Evolutionary conservation across 495 filamentous ascomycete genomes (phyloP), one percentile per base, ranked within the genome.

Genomic region (Antarctomyces pellizariae): DNA sequence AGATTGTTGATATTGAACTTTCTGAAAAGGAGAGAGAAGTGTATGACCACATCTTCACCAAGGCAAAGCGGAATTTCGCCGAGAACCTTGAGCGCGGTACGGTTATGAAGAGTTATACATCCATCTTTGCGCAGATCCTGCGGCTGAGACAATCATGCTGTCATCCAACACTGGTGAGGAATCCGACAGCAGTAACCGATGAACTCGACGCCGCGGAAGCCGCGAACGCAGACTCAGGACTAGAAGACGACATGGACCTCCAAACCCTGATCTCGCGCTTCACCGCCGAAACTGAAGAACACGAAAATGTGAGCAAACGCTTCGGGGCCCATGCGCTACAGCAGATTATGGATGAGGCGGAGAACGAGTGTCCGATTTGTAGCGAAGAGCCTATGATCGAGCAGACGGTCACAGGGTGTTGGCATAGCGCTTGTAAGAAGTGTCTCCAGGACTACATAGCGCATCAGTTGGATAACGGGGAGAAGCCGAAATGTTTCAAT

Each of bases 191-290:
- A 13, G 70, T 90, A 2, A 70, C 75, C 1, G 89, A 95, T 33
- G 86, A 95, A 44, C 73, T 83, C 39, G 72, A 73, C 33, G 82
- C 76, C 0, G 74, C 69, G 5, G 70, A 71, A 2, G 70, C 70
- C n/a, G 70, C 74, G 0, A 77, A 93, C 38, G 65, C 67, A 15
- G 61, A 64, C 0, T 78, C 67, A 24, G 84, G 75, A 0, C 57
- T 95, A 1, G 75, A 74, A 7, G 86, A 97, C 44, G 89, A 97
- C 36, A 95, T 95, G 83, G 86, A 97, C 37, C 62, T 97, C 6
- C 66, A 78, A 30, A 62, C 71, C 24, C 50, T 97, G 3, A 80
- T 97, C 24, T 62, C 75, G 33, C 68, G 71, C 10, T 97, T 95
- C 50, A 75, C 70, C 0, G 56, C 64, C 1, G 57, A 64, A 0